Base-by-base conservation (phyloP, 345 rosid species). In the Rhodomyrtus tomentosa region DNA sequence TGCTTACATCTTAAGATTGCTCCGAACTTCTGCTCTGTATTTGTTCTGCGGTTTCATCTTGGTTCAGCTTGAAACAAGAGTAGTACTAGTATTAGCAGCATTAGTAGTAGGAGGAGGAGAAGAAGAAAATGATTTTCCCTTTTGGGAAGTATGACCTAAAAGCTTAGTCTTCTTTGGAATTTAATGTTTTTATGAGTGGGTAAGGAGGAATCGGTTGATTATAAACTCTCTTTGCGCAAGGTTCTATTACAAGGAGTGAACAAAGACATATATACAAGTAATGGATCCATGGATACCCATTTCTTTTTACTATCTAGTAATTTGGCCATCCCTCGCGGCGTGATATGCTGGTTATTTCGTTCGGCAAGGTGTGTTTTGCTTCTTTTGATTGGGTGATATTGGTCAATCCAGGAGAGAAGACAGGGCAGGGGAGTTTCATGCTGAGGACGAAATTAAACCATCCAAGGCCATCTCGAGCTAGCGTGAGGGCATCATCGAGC, bases 401-500 rank as follows among this genome's bases (percentile, higher is more conserved):
- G 38, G 18, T 36, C 79, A 36, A 36, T 87, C 81, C 50, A 89
- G 91, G 87, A 36, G 80, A 82, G 45, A 87, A 86, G 81, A 88
- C 81, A 51, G 87, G 91, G 88, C 62, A 82, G n/a, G 89, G 87
- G 29, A 50, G 68, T 68, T 81, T 84, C 82, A 8, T 68, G 16
- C 62, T 84, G 83, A 89, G 88, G 85, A 83, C 84, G 84, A 85
- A 56, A 82, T 85, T 85, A 52, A 27, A 18, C 40, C 85, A 82
- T 83, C 29, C 40, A 27, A 86, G 81, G 85, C 88, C 95, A 68
- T 84, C 58, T 87, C 88, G 89, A 83, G 82, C 82, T 58, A 89
- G 91, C 80, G 89, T 91, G 58, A 92, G 89, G 86, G 90, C 95
- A 86, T 73, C 88, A 54, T 53, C 59, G 80, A 85, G 87, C 80